These are phyloP conservation scores for Darksidea phi DNA, from an alignment of 495 filamentous ascomycete genomes.

Conservation along the genomic window DNA sequence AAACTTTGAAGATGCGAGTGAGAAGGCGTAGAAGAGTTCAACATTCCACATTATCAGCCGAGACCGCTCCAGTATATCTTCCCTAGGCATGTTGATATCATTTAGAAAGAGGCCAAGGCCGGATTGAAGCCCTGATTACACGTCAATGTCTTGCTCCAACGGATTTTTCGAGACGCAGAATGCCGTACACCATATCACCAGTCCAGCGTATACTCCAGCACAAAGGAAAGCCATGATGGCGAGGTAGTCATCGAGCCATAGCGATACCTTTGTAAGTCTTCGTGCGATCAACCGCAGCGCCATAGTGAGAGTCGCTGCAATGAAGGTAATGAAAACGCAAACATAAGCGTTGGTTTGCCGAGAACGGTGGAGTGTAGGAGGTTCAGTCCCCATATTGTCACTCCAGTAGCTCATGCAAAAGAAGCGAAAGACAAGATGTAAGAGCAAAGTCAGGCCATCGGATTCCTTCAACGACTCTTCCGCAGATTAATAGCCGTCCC, in stretches of 20 bases:
- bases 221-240: conserved; percentile 16
- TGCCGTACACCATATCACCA: conserved; percentile 21
- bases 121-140: conserved; percentile 13
- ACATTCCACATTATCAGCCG: conserved; percentile 16
- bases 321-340: conserved; percentile 25
- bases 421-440: too few species aligned
- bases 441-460: too few species aligned
- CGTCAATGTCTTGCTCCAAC: not conserved
- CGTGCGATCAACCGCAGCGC: conserved; percentile 16
- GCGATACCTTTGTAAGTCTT: conserved; percentile 15
- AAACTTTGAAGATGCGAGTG: conserved; percentile 26
- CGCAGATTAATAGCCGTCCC: too few species aligned
- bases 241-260: conserved; percentile 29
- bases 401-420: too few species aligned
- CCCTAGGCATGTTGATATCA: conserved; percentile 8
- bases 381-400: not conserved
- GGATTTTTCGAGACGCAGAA: not conserved
- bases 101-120: conserved; percentile 14
- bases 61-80: conserved; percentile 3
- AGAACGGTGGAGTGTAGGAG: not conserved
- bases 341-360: conserved; percentile 24
- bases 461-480: too few species aligned
- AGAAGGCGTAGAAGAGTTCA: conserved; percentile 24
- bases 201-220: conserved; percentile 6
- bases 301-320: conserved; percentile 9